Evolutionary conservation across 306 rosid genomes (phyloP), one percentile per base, ranked within the genome.

Genomic region (Citrullus amarus): DNA sequence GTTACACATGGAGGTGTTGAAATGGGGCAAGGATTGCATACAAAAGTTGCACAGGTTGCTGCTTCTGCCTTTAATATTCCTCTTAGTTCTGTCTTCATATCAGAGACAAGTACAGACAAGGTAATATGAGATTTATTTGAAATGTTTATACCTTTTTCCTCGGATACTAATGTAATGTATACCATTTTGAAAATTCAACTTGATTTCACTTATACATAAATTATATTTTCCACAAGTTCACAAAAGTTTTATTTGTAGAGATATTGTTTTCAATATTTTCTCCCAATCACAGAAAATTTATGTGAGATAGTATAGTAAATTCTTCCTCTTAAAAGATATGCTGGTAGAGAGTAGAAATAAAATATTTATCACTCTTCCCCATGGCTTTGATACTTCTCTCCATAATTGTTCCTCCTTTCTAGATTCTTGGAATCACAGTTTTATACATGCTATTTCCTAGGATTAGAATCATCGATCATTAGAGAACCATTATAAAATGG

Each of bases 11-110:
- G 97, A 74, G 98, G 98, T 81, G 98, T 95, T 69, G 97, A 95
- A 82, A 95, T 92, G 97, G 98, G 98, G 79, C 98, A 95, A 89
- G 98, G 98, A 75, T 86, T 95, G 79, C 98, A 95, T 79, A 92
- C 98, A 43, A 95, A 95, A 85, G 89, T 95, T 81, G 96, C 98
- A 61, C 97, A 92, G 86, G 77, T 95, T 85, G 98, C 98, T 75
- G 97, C 97, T 81, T 95, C 98, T 72, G 96, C 96, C 81, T 95
- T 92, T 82, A 80, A 81, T 83, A 89, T 95, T 82, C 92, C 97
- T 75, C 96, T 95, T 78, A 83, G 85, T 86, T 88, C 96, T 25
- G 97, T 95, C 88, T 92, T 95, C 79, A 88, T 95, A 87, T 95
- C 97, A 61, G 98, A 95, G 44, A 89, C 98, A 68, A 91, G 97